These are phyloP conservation scores for Penicillium longicatenatum DNA, from an alignment of 495 filamentous ascomycete species.

Conservation along the genomic window DNA sequence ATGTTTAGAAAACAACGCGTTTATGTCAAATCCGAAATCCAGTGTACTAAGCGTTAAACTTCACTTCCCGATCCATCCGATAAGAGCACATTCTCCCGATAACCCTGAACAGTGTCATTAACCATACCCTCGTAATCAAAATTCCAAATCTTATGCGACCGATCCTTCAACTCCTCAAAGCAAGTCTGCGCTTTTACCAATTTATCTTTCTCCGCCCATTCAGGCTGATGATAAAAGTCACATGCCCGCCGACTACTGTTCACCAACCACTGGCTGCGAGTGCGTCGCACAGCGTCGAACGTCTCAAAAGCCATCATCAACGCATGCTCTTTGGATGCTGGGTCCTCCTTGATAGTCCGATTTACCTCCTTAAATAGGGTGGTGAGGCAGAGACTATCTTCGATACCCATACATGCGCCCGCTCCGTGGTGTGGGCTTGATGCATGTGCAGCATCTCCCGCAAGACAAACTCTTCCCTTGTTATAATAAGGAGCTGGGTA, in stretches of 20 bases:
- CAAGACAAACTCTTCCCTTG: slow-evolving; percentile 29
- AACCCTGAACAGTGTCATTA: neutral
- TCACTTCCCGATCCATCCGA: neutral
- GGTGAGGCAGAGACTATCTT: neutral
- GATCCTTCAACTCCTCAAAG: slow-evolving; percentile 21
- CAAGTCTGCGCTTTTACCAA: slow-evolving; percentile 18
- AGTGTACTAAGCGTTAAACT: neutral
- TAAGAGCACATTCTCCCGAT: neutral
- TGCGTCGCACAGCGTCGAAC: neutral
- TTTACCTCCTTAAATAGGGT: neutral
- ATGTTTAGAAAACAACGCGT: neutral
- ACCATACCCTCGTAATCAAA: slow-evolving; percentile 20
- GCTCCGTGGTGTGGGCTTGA: slow-evolving; percentile 43
- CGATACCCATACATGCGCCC: slow-evolving; percentile 38
- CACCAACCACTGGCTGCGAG: slow-evolving; percentile 10
- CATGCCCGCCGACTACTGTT: slow-evolving; percentile 22
- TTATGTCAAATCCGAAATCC: neutral
- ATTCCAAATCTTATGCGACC: slow-evolving; percentile 22
- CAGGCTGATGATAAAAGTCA: slow-evolving; percentile 20
- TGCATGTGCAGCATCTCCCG: slow-evolving; percentile 48
- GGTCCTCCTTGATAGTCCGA: neutral
- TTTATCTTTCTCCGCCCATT: slow-evolving; percentile 16
- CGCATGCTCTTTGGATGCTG: neutral
- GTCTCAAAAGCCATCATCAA: neutral
- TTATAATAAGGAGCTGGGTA: slow-evolving; percentile 36